Conservation (phyloP, 2,329 filamentous ascomycete genomes). For the Penicillium sp. region DNA sequence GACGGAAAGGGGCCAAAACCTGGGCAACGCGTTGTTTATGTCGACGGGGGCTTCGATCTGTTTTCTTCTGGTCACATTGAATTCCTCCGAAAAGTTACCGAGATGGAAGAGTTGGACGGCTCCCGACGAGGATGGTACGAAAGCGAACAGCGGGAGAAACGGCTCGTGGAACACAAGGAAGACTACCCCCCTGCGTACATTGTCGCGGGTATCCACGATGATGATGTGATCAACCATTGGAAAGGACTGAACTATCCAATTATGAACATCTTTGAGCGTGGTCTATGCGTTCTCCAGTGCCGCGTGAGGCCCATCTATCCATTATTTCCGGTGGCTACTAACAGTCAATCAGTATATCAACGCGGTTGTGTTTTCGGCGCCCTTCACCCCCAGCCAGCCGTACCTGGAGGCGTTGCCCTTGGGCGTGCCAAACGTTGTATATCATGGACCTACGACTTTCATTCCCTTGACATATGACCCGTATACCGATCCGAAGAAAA, state of each 20-base stretch:
- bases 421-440: constrained; percentile 73
- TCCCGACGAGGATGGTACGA: constrained; percentile 70
- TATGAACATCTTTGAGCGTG: constrained; percentile 98
- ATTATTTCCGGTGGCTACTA: background rate
- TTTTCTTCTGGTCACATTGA: constrained; percentile 97
- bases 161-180: constrained; percentile 60
- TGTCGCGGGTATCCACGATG: constrained; percentile 91
- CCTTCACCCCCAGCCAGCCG: constrained; percentile 75
- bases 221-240: constrained; percentile 91
- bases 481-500: constrained; percentile 73
- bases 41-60: constrained; percentile 93
- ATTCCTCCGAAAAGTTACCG: constrained; percentile 75
- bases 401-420: constrained; percentile 75
- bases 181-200: constrained; percentile 83
- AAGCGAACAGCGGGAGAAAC: constrained; percentile 60
- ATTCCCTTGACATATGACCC: constrained; percentile 75
- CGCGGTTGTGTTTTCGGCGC: constrained; percentile 82
- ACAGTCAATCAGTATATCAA: constrained; percentile 68
- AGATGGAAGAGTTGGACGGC: constrained; percentile 69
- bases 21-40: constrained; percentile 85
- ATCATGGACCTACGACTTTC: constrained; percentile 93
- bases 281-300: constrained; percentile 92
- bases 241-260: constrained; percentile 98
- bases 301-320: constrained; percentile 57
- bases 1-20: constrained; percentile 67